phyloP scores from a whole-genome alignment of 139 green algal species.

The Chlamydomonas sphaeroides region DNA sequence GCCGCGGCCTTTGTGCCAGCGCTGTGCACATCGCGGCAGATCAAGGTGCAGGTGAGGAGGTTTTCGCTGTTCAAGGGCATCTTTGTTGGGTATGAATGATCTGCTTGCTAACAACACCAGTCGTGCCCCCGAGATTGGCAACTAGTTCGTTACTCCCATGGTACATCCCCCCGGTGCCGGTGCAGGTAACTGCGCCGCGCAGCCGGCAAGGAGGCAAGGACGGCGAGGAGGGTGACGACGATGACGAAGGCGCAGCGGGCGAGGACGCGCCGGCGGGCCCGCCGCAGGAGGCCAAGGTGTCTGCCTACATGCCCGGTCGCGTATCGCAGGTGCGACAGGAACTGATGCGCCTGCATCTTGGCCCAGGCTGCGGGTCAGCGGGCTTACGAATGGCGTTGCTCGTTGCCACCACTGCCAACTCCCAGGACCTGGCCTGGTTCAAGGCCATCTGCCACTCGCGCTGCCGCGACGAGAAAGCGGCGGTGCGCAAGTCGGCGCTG shows the following conservation, averaged over 20 bases:
- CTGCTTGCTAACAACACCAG: too few relatives aligned
- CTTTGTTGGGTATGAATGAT: too few relatives aligned
- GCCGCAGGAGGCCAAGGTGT: conserved; percentile 21
- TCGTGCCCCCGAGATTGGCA: too few relatives aligned
- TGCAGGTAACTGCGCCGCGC: background rate
- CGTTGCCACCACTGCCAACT: background rate
- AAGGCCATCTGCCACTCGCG: conserved; percentile 59
- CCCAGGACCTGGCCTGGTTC: conserved; percentile 64
- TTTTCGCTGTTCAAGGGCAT: too few relatives aligned
- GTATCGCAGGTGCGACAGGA: conserved; percentile 17
- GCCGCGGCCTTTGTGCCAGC: conserved; percentile 49
- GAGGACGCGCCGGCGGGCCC: background rate
- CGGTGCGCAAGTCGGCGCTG: conserved; percentile 74
- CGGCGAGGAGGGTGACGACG: conserved; percentile 7
- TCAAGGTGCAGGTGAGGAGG: conserved; percentile 41
- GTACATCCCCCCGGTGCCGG: too few relatives aligned
- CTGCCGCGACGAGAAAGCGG: conserved; percentile 73
- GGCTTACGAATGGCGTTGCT: too few relatives aligned
- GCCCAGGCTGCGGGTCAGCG: too few relatives aligned
- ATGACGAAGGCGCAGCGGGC: background rate
- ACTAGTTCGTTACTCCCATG: too few relatives aligned
- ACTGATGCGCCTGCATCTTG: too few relatives aligned
- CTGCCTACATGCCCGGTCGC: conserved; percentile 5
- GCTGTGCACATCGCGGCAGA: conserved; percentile 36
- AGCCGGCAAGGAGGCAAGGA: conserved; percentile 20